Conservation (phyloP, 208 protist genomes). For the Porcisia deanei region DNA sequence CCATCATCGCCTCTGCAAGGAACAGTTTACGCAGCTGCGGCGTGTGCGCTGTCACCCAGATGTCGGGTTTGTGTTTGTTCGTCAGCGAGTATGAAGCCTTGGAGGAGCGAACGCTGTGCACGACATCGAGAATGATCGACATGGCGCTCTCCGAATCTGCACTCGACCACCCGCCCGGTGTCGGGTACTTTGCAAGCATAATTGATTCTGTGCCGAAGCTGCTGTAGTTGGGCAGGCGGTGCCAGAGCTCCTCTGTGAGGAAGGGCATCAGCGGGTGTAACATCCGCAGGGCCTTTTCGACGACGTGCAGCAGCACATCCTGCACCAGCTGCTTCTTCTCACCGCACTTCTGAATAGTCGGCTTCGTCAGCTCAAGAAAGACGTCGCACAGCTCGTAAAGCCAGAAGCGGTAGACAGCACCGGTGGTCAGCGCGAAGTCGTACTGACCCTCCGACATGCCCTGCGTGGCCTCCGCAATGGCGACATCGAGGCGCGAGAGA, state of each 20-base stretch:
- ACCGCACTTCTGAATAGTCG: slow-evolving; percentile 79
- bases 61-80: slow-evolving; percentile 87
- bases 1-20: slow-evolving; percentile 50
- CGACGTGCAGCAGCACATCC: slow-evolving; percentile 90
- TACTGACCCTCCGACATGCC: slow-evolving; percentile 82
- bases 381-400: slow-evolving; percentile 98
- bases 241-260: slow-evolving; percentile 99
- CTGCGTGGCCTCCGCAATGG: slow-evolving; percentile 74
- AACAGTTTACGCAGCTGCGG: slow-evolving; percentile 50
- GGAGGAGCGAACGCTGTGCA: slow-evolving; percentile 85
- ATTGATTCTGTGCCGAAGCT: slow-evolving; percentile 81
- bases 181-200: slow-evolving; percentile 90
- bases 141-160: slow-evolving; percentile 76
- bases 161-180: slow-evolving; percentile 63
- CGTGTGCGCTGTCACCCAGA: slow-evolving; percentile 76
- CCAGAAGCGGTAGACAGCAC: slow-evolving; percentile 96
- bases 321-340: slow-evolving; percentile 83
- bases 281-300: slow-evolving; percentile 95
- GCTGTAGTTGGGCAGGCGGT: slow-evolving; percentile 90
- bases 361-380: slow-evolving; percentile 96
- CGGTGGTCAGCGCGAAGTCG: slow-evolving; percentile 93
- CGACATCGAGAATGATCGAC: slow-evolving; percentile 81
- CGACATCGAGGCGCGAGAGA: slow-evolving; percentile 87
- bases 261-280: slow-evolving; percentile 99
- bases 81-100: slow-evolving; percentile 91